Evolutionary conservation across 805 yeast genomes (phyloP).

Genomic region (Spathaspora gorwiae): DNA sequence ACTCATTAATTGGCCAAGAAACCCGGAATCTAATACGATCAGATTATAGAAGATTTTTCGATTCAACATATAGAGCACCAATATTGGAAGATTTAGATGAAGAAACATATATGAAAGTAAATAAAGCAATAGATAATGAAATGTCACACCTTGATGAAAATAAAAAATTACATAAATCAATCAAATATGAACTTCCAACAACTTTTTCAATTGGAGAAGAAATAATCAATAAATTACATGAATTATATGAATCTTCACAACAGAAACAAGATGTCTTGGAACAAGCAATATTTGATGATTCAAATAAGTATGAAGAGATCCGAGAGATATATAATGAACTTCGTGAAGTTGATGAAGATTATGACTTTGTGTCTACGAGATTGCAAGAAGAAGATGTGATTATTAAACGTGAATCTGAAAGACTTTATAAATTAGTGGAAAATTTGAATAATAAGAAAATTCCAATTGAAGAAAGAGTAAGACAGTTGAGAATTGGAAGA

Average conservation of each 20-base stretch:
- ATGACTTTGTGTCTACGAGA: background rate
- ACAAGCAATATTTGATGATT: background rate
- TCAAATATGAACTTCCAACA: constrained; percentile 10
- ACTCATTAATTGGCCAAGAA: constrained; percentile 25
- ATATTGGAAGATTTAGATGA: constrained; percentile 29
- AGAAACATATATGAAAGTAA: constrained; percentile 15
- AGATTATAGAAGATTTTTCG: constrained; percentile 33
- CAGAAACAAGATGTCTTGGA: constrained; percentile 2
- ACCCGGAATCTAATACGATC: constrained; percentile 33
- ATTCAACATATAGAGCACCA: constrained; percentile 12
- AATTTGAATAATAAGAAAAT: background rate
- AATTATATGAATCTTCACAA: constrained; percentile 7
- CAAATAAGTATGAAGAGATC: background rate
- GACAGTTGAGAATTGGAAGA: background rate
- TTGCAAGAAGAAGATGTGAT: background rate
- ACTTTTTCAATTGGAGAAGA: constrained; percentile 13
- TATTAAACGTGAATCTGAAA: background rate
- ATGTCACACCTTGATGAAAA: background rate
- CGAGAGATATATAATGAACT: constrained; percentile 8
- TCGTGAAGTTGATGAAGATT: constrained; percentile 13
- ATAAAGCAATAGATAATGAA: constrained; percentile 12
- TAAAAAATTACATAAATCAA: background rate
- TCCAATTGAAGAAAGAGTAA: background rate
- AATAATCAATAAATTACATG: constrained; percentile 15
- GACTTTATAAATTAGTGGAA: background rate